Conservation (phyloP, 1,284 basidiomycete genomes). For the Cutaneotrichosporon cyanovorans region DNA sequence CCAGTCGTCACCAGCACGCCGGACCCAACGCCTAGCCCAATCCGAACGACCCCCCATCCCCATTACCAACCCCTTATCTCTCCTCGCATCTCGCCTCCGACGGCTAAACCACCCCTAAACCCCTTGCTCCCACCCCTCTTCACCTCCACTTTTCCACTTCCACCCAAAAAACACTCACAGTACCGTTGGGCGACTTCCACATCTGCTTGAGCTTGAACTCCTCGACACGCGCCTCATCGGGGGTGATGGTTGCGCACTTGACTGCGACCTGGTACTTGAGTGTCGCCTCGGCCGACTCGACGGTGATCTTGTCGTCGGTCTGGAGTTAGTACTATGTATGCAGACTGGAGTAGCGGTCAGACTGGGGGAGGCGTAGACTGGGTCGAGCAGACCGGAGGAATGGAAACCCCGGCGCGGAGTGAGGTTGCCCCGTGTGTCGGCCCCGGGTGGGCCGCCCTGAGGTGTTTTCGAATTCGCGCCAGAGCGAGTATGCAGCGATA, state of each 20-base stretch:
- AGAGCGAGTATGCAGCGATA: neutral
- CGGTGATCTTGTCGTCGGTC: constrained; percentile 90
- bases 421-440: neutral
- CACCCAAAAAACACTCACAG: constrained; percentile 51
- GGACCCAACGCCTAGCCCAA: no score
- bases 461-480: constrained; percentile 3
- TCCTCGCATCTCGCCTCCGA: no score
- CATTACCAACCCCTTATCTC: no score
- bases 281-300: constrained; percentile 89
- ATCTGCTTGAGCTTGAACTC: constrained; percentile 98
- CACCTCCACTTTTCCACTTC: no score
- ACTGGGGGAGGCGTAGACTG: no score
- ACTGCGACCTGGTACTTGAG: constrained; percentile 72
- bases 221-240: constrained; percentile 62
- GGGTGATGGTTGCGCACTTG: constrained; percentile 93
- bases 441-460: constrained; percentile 3
- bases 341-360: no score
- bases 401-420: neutral
- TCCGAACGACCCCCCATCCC: no score
- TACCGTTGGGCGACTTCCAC: constrained; percentile 94
- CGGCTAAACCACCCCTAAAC: no score
- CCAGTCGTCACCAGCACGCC: no score
- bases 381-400: constrained; percentile 16
- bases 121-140: no score
- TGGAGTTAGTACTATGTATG: constrained; percentile 43